Base-by-base conservation (phyloP, 352 stramenopile genomes). In the Pythium brachiatum region DNA sequence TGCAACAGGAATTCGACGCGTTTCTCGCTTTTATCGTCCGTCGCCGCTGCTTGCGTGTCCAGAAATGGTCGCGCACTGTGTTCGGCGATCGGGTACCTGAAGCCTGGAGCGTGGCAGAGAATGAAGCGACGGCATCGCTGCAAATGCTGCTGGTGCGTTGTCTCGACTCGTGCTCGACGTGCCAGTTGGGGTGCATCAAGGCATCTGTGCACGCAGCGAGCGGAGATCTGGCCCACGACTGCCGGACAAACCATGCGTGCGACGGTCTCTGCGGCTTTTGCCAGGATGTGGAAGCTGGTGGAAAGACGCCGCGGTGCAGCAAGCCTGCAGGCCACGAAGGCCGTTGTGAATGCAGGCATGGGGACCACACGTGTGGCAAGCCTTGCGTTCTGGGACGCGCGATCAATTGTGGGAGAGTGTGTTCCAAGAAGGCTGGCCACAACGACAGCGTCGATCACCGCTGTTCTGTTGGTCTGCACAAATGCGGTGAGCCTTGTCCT, bases 101-200 rank as follows among this genome's bases (percentile, higher is more conserved):
- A 0, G 79, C 80, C 3, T 89, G 81, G 78, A 77, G 70, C 8
- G 53, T 52, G 2, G 23, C 80, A 0, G 78, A 91, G 55, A 72
- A 79, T 16, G 78, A 87, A 48, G 74, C 69, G 3, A 23, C 88
- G 0, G 72, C 66, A 0, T 59, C 66, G 9, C 77, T 90, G 43
- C 69, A 87, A 46, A 69, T 78, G 25, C 54, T 90, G 11, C 67
- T 89, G 7, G 72, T 66, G 2, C 85, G 85, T 2, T 94, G 85
- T 47, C 69, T 85, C 29, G 75, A 79, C 51, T 64, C 72, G 6
- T 94, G 85, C 46, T 64, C 62, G 2, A 27, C 73, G 0, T 92
- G 80, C 18, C 73, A 75, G 11, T 62, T 92, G 18, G 79, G 85
- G 0, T 94, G 85, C 23, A 81, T 92, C 78, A 76, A 89, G 36